Base-by-base conservation (phyloP, 129 eudicot species). In the Centaurea solstitialis region DNA sequence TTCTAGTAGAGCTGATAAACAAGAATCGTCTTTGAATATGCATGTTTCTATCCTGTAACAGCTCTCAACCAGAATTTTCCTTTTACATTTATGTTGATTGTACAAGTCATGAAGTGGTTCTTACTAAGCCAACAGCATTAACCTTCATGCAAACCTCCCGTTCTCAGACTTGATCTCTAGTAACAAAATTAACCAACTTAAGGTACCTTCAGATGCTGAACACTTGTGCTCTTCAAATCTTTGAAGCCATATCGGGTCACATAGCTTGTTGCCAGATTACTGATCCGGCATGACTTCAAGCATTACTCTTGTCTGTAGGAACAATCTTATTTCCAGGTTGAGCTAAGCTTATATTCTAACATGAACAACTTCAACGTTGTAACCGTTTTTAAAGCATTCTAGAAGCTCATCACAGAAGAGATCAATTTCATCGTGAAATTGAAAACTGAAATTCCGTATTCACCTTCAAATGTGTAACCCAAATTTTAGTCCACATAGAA, bases 401-500 rank as follows among this genome's bases (percentile, higher is more conserved):
- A 57, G 65, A 57, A 57, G 65, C 18, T 57, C 65, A n/a, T 57
- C 65, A 57, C 9, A 57, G 9, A 57, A n/a, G 18, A n/a, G 65
- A 57, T 17, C 23, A 57, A 57, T n/a, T 57, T 57, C 65, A 57
- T 57, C 22, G 22, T 57, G 0, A n/a, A 57, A 43, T 41, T 41
- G 53, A 43, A n/a, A n/a, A 4, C 0, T 53, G 21, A 53, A 53
- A 57, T 57, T 57, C 23, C 64, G 21, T 57, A 57, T 20, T 21
- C 3, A 64, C 12, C 68, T 20, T 65, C 74, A 77, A 40, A 41
- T 40, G 43, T 9, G 81, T 62, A 23, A n/a, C 39, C 40, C 68
- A 65, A 66, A 65, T 24, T 3, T 9, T n/a, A n/a, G 73, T 65
- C 73, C 24, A 13, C 80, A 40, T 64, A 76, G 59, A 76, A 76